These are phyloP conservation scores for Pythium volutum DNA, from an alignment of 352 stramenopile genomes.

Conservation along the genomic window DNA sequence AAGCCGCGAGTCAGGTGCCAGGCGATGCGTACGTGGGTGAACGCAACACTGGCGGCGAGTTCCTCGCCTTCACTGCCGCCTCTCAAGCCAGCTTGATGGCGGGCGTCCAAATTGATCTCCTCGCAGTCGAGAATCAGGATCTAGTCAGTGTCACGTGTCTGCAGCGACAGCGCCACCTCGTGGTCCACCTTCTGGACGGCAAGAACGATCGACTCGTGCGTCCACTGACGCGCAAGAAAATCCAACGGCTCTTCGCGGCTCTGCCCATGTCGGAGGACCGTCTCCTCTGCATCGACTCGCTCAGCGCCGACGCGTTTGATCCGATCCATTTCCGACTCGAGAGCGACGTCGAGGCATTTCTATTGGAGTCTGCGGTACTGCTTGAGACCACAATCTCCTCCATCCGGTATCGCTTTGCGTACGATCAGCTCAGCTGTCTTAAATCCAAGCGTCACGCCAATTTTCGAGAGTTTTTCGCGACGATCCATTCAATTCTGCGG, in stretches of 20 bases:
- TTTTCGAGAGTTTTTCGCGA: slow-evolving; percentile 34
- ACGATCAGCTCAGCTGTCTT: slow-evolving; percentile 40
- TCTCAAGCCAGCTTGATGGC: slow-evolving; percentile 52
- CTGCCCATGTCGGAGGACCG: slow-evolving; percentile 50
- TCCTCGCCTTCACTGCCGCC: slow-evolving; percentile 34
- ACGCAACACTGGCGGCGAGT: slow-evolving; percentile 23
- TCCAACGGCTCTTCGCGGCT: slow-evolving; percentile 35
- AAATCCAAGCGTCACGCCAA: slow-evolving; percentile 36
- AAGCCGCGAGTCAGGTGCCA: slow-evolving; percentile 26
- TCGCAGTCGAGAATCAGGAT: slow-evolving; percentile 25
- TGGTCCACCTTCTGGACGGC: slow-evolving; percentile 34
- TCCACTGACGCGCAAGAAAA: slow-evolving; percentile 21
- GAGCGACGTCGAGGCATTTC: slow-evolving; percentile 48
- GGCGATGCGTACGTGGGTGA: slow-evolving; percentile 60
- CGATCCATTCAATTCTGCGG: slow-evolving; percentile 41
- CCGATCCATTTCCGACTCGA: slow-evolving; percentile 37
- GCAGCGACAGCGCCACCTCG: slow-evolving; percentile 26
- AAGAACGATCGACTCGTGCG: slow-evolving; percentile 28
- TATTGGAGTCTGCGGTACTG: slow-evolving; percentile 29
- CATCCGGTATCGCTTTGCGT: slow-evolving; percentile 40
- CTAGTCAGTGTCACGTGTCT: slow-evolving; percentile 49
- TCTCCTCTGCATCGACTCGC: slow-evolving; percentile 58
- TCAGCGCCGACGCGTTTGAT: slow-evolving; percentile 48
- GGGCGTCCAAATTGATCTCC: slow-evolving; percentile 33
- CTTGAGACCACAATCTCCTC: slow-evolving; percentile 37